Evolutionary conservation across 2,329 filamentous ascomycete species (phyloP).

Genomic region (Cordyceps tenuipes): DNA sequence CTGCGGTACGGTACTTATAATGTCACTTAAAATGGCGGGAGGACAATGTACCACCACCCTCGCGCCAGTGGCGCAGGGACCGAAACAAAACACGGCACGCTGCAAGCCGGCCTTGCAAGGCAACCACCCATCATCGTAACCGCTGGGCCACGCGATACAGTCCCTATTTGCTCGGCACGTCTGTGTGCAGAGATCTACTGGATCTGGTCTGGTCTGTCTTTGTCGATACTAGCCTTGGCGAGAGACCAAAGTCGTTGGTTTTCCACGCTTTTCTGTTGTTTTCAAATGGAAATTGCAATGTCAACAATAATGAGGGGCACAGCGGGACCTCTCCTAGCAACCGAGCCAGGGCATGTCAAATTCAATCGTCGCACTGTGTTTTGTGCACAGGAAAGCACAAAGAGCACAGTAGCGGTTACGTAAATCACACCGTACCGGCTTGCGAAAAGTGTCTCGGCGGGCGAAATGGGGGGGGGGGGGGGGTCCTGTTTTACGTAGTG

Average conservation of each 20-base stretch:
- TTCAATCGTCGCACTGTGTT: background rate
- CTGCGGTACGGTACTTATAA: background rate
- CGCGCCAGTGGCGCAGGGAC: background rate
- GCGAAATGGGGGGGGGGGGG: too few species aligned
- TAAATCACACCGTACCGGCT: background rate
- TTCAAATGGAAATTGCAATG: constrained; percentile 1
- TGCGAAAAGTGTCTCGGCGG: background rate
- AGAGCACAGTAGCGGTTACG: background rate
- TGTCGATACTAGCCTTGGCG: background rate
- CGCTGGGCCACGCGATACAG: background rate
- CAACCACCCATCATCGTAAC: background rate
- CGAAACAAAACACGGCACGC: constrained; percentile 3
- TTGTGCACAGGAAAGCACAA: background rate
- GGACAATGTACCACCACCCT: background rate
- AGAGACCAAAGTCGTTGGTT: too few species aligned
- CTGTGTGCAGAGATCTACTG: constrained; percentile 1
- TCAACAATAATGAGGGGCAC: constrained; percentile 10
- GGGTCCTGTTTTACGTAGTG: background rate
- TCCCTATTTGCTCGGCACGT: background rate
- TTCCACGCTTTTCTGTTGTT: background rate
- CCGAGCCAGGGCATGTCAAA: background rate
- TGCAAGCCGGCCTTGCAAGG: background rate
- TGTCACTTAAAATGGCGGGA: background rate
- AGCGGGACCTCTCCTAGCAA: constrained; percentile 7
- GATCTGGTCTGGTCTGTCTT: background rate